Conservation (phyloP, 352 stramenopile species). For the Globisporangium sylvaticum region DNA sequence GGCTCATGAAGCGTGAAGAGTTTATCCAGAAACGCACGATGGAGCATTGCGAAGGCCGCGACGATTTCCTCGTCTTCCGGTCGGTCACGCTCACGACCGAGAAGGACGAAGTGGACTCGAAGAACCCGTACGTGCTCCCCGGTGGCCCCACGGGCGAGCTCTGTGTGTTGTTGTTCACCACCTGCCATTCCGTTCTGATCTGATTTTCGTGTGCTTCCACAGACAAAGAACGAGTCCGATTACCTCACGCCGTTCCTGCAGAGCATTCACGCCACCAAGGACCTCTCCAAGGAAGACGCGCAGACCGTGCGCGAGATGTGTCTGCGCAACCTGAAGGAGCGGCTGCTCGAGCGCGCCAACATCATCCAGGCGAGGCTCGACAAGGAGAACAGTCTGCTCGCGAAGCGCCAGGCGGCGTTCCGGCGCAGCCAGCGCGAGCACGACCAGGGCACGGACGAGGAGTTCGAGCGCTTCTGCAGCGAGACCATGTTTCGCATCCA, state of each 20-base stretch:
- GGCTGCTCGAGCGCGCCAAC: conserved; percentile 90
- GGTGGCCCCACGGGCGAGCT: conserved; percentile 57
- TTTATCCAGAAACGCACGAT: conserved; percentile 85
- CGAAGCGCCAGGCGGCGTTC: conserved; percentile 91
- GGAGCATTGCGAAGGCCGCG: conserved; percentile 81
- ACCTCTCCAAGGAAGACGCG: conserved; percentile 84
- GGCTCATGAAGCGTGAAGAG: conserved; percentile 82
- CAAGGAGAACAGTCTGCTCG: conserved; percentile 89
- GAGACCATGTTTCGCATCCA: conserved; percentile 96
- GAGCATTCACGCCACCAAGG: conserved; percentile 44
- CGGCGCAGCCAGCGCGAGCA: conserved; percentile 90
- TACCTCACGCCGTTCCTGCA: conserved; percentile 94
- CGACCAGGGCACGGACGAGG: conserved; percentile 88
- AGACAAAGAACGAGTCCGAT: conserved; percentile 83
- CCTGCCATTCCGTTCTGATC: neutral
- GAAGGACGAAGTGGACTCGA: conserved; percentile 72
- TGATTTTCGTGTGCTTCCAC: neutral
- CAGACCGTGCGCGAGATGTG: conserved; percentile 86
- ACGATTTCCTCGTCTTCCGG: conserved; percentile 84
- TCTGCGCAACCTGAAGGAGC: conserved; percentile 91
- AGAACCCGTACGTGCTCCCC: conserved; percentile 77
- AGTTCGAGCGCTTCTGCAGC: conserved; percentile 93
- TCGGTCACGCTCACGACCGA: conserved; percentile 75
- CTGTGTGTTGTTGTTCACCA: neutral
- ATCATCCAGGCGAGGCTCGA: conserved; percentile 94